Evolutionary conservation across 2,329 filamentous ascomycete genomes (phyloP), one percentile per base, ranked within the genome.

Genomic region (Fusarium nelsonii): DNA sequence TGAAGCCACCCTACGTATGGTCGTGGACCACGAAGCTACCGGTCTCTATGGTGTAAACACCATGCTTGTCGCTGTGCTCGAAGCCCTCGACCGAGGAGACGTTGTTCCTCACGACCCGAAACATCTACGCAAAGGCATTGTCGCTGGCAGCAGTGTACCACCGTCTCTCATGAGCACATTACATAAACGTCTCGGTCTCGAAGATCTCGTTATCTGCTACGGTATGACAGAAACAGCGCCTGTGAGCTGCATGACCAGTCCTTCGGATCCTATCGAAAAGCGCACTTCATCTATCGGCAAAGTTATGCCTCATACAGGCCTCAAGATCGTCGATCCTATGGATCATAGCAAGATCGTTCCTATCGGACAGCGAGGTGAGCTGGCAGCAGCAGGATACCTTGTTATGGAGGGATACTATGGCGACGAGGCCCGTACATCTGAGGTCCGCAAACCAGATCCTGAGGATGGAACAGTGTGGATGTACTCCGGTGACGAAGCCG

Each of bases 201-300:
- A 85, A 0, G 92, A 97, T 58, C 81, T 98, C 23, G 95, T 94
- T 0, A 97, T 97, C 68, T 97, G 94, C 83, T 98, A 97, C 78
- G 94, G 94, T 65, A 97, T 97, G 94, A 97, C 94, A 2, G 94
- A 97, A 80, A 97, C 94, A 2, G 87, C 85, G 49, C 91, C 91
- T 40, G 91, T 93, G 74, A 84, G 87, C 83, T 88, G 87, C 68
- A 97, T 97, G 94, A 97, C 94, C 0, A 84, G 88, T 0, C 94
- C 92, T 0, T 80, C 87, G 18, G 94, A 97, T 75, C 89, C 92
- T 0, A 82, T 93, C 4, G 85, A 86, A 37, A 92, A 91, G 79
- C 85, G 94, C 40, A 91, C 93, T 52, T 85, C 88, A 39, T 91
- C 88, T 5, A 93, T 98, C 2, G 96, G 96, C 4, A 84, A 86